Percentiles rank a stretch among this genome's conserved stretches.
Conservation (phyloP, 1,284 basidiomycete genomes). For the Ustilago crameri region DNA sequence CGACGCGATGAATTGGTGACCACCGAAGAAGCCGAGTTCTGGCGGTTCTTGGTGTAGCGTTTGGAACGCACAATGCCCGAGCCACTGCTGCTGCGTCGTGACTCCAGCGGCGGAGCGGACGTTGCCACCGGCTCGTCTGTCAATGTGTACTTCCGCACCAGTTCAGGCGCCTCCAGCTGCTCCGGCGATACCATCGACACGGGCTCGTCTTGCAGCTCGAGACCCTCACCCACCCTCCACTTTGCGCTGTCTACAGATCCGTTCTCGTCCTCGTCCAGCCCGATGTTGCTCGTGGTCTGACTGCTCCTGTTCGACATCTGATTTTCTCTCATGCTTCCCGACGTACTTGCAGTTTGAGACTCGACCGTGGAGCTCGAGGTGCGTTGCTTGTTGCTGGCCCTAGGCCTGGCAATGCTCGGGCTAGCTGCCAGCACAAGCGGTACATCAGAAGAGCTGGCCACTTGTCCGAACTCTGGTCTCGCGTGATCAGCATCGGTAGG, state of each 20-base stretch:
- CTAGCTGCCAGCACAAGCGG: conserved; percentile 25
- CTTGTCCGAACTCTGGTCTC: conserved; percentile 39
- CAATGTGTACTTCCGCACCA: conserved; percentile 30
- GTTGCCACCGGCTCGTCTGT: conserved; percentile 20
- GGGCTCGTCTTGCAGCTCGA: neutral
- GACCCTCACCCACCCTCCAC: conserved; percentile 3
- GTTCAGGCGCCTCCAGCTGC: conserved; percentile 1
- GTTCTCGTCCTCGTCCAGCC: conserved; percentile 3
- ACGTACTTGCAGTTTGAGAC: conserved; percentile 25
- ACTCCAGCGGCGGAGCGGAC: neutral
- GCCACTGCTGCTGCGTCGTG: neutral
- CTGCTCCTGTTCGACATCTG: conserved; percentile 34
- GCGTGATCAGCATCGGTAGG: conserved; percentile 2
- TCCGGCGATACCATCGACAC: neutral
- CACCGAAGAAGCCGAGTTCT: conserved; percentile 16
- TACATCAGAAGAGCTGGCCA: conserved; percentile 40
- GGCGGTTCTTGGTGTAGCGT: conserved; percentile 24
- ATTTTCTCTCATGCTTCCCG: conserved; percentile 15
- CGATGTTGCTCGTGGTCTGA: conserved; percentile 22
- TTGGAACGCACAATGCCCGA: conserved; percentile 26
- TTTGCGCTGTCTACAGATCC: neutral
- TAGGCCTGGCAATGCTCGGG: conserved; percentile 30
- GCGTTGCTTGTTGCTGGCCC: conserved; percentile 16
- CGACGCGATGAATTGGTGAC: conserved; percentile 15
- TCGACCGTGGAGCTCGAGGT: conserved; percentile 33